Evolutionary conservation across 805 yeast genomes (phyloP), one percentile per base, ranked within the genome.

Genomic region (Schwanniomyces pseudopolymorphus): DNA sequence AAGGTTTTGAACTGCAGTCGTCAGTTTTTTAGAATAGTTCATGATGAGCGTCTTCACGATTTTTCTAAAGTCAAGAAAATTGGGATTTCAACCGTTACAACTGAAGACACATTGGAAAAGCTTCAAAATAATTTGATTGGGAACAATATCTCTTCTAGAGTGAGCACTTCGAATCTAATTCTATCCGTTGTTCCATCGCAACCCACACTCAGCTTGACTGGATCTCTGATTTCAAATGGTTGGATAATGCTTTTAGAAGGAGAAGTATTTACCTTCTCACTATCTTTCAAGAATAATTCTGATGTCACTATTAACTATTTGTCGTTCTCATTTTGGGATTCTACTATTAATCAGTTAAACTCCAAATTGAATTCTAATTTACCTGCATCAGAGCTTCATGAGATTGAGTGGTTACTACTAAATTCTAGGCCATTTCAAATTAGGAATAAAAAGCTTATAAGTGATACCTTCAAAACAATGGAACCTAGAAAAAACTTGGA

Each of bases 211-310:
- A 72, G 79, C 2, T 57, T 84, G 11, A 64, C 78, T 1, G 73
- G 77, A 36, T 66, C 78, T 5, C 77, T 80, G 55, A 72, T 84
- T 11, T 74, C 78, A 17, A 84, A 83, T 53, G 81, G 81, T 3
- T 84, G 88, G 82, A 56, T 85, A 3, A 85, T 88, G 89, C 64
- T 89, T 13, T 64, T 89, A 10, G 96, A 89, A 58, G 96, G 96
- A 7, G 94, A 89, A 55, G 67, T 71, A 35, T 74, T 72, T 42
- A 51, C 59, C 1, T 79, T 87, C 48, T 66, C 73, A 1, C 61
- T 88, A 4, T 60, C 64, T 1, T 63, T 89, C 26, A 74, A 76
- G 40, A 89, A 89, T 60, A 70, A 76, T 16, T 83, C 92, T 0
- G 58, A 64, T 4, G 82, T 84, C 3, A 57, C 74, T 0, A 80